A percentile compares a stretch with the other conserved stretches of the same genome.
phyloP scores from a whole-genome alignment of 164 flowering plant genomes.

The Kingdonia uniflora region DNA sequence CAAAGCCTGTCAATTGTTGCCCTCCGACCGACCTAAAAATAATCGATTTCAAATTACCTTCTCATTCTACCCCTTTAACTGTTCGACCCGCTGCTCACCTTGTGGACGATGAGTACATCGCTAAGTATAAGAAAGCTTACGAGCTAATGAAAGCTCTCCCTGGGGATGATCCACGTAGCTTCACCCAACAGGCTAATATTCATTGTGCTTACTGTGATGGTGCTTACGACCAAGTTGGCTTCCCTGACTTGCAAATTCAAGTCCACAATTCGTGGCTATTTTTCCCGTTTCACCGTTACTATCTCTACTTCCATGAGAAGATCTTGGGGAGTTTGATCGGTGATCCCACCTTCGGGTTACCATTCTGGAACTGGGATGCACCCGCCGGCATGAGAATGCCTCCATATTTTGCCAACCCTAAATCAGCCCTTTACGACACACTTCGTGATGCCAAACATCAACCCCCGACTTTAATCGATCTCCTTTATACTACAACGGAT shows the following conservation, averaged over 20 bases:
- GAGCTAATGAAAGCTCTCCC: slow-evolving; percentile 11
- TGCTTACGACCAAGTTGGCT: slow-evolving; percentile 14
- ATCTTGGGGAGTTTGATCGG: slow-evolving; percentile 18
- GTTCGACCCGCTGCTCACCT: neutral
- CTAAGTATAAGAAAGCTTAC: slow-evolving; percentile 39
- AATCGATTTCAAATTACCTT: slow-evolving; percentile 4
- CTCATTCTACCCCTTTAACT: neutral
- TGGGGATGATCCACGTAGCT: slow-evolving; percentile 14
- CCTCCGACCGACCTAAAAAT: slow-evolving; percentile 3
- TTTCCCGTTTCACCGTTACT: slow-evolving; percentile 18
- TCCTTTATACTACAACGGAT: neutral
- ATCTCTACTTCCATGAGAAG: slow-evolving; percentile 17
- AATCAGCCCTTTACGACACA: neutral
- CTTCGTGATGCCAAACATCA: slow-evolving; percentile 2
- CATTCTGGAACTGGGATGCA: slow-evolving; percentile 22
- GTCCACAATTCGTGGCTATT: slow-evolving; percentile 19
- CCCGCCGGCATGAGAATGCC: slow-evolving; percentile 21
- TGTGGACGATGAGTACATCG: slow-evolving; percentile 12
- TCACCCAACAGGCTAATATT: slow-evolving; percentile 14
- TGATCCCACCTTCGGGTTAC: slow-evolving; percentile 16
- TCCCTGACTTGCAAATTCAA: slow-evolving; percentile 23
- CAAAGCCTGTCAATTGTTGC: slow-evolving; percentile 7
- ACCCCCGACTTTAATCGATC: neutral
- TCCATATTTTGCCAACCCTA: neutral
- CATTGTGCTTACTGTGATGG: slow-evolving; percentile 22